Evolutionary conservation across 164 flowering plant genomes (phyloP).

Genomic region (Pachysandra terminalis): DNA sequence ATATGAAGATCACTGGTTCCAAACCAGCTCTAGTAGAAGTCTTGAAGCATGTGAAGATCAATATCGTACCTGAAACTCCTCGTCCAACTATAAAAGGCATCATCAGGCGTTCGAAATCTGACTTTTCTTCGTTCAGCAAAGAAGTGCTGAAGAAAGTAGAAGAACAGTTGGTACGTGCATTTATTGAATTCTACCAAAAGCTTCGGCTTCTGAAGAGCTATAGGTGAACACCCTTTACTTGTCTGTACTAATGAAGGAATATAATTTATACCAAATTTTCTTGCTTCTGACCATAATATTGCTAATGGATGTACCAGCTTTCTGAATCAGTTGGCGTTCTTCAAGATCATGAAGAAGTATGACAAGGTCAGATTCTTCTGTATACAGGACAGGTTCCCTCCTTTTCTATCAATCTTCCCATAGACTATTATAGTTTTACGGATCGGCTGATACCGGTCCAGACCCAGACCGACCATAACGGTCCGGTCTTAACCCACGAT

Average conservation of each 20-base stretch:
- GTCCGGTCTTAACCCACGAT: too few relatives aligned
- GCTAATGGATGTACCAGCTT: slow-evolving; percentile 40
- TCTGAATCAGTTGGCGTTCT: slow-evolving; percentile 66
- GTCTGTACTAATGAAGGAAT: too few relatives aligned
- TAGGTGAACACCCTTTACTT: too few relatives aligned
- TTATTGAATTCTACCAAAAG: slow-evolving; percentile 53
- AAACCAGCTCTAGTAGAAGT: slow-evolving; percentile 48
- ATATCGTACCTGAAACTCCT: slow-evolving; percentile 53
- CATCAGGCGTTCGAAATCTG: slow-evolving; percentile 23
- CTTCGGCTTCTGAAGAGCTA: slow-evolving; percentile 65
- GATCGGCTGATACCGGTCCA: too few relatives aligned
- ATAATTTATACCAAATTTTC: too few relatives aligned
- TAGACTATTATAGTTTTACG: too few relatives aligned
- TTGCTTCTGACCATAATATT: slow-evolving; percentile 4
- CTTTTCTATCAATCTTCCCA: too few relatives aligned
- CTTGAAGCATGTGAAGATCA: slow-evolving; percentile 52
- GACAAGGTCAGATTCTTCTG: slow-evolving; percentile 52
- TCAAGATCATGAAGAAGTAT: slow-evolving; percentile 86
- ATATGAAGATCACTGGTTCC: not conserved
- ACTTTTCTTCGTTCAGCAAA: slow-evolving; percentile 39
- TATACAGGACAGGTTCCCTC: not conserved
- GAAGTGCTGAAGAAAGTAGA: slow-evolving; percentile 55
- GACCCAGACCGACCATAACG: too few relatives aligned
- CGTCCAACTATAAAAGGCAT: slow-evolving; percentile 45
- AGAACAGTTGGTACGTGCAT: slow-evolving; percentile 42